These are phyloP conservation scores for Spinellus fusiger DNA, from an alignment of 192 early-diverging fungal species.

Conservation along the genomic window DNA sequence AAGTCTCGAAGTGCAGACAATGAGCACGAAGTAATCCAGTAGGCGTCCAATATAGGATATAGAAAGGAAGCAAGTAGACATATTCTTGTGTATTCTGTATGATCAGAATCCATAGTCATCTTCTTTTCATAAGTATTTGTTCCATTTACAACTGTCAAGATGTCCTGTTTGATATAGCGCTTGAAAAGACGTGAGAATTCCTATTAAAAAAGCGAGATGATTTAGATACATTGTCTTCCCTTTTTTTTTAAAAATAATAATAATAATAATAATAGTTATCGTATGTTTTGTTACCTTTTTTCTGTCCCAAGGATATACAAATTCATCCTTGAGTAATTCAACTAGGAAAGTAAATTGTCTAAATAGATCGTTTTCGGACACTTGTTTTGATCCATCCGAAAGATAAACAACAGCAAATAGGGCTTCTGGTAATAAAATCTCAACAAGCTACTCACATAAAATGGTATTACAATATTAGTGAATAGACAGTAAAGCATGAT, in stretches of 20 bases:
- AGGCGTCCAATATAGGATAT: constrained; percentile 32
- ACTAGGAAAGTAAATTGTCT: constrained; percentile 26
- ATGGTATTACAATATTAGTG: neutral
- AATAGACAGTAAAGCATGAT: neutral
- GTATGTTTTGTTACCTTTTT: constrained; percentile 22
- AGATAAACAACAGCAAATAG: constrained; percentile 30
- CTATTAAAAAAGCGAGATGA: neutral
- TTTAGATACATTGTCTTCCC: neutral
- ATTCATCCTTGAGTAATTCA: constrained; percentile 28
- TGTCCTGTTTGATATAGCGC: constrained; percentile 14
- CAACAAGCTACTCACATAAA: constrained; percentile 7
- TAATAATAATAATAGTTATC: neutral
- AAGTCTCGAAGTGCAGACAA: constrained; percentile 33
- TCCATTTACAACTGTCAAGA: constrained; percentile 2
- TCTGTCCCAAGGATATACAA: constrained; percentile 27
- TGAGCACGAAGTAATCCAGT: constrained; percentile 37
- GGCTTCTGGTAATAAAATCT: constrained; percentile 27
- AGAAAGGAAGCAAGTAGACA: constrained; percentile 31
- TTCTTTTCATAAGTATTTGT: constrained; percentile 1
- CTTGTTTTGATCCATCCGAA: neutral
- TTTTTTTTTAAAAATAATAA: neutral
- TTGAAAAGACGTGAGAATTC: constrained; percentile 15
- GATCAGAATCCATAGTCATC: constrained; percentile 8
- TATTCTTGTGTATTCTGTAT: constrained; percentile 16
- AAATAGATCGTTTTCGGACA: constrained; percentile 15